Evolutionary conservation across 2,329 filamentous ascomycete species (phyloP), one percentile per base, ranked within the genome.

Genomic region (Cryphonectria naterciae): DNA sequence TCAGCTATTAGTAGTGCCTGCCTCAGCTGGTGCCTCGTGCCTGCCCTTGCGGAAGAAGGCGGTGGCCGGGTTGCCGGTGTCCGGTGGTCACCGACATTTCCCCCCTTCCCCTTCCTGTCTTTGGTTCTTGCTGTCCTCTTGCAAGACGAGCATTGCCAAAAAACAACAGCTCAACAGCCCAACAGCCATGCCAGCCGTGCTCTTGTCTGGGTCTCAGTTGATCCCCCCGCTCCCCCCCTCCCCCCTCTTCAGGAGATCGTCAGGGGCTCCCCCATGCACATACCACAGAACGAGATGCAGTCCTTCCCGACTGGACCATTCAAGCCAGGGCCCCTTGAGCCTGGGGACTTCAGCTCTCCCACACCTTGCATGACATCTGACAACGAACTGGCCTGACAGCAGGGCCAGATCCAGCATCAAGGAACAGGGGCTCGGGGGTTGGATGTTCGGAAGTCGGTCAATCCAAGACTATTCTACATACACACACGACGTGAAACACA

Each of bases 21-120:
- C 37, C 37, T 39, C 37, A 39, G 37, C 37, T 39, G 37, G 37
- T 39, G 10, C 8, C 37, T 39, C 2, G 37, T 39, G 37, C 11
- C 1, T 39, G 37, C 37, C 37, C 37, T 39, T 39, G 37, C 11
- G 37, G 61, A 6, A 19, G 39, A n/a, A 46, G 61, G 39, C 61
- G 61, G 61, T 64, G 37, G 61, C 39, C 61, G 61, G 61, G 63
- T 35, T 13, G 25, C 63, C 19, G 63, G 25, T 8, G 43, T n/a
- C 58, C 35, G n/a, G 19, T 52, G 63, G 28, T 37, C n/a, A 32
- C 67, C 67, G 67, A 62, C 54, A 68, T 63, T 67, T 67, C 37
- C 37, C 37, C 37, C n/a, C n/a, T n/a, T n/a, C 37, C 11, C 39
- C 67, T 63, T 58, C 66, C 28, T 32, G 52, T 11, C 22, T 37